A percentile compares a stretch with the other conserved stretches of the same genome.
phyloP scores from a whole-genome alignment of 176 grass and related monocot species.

The Chloris gayana region DNA sequence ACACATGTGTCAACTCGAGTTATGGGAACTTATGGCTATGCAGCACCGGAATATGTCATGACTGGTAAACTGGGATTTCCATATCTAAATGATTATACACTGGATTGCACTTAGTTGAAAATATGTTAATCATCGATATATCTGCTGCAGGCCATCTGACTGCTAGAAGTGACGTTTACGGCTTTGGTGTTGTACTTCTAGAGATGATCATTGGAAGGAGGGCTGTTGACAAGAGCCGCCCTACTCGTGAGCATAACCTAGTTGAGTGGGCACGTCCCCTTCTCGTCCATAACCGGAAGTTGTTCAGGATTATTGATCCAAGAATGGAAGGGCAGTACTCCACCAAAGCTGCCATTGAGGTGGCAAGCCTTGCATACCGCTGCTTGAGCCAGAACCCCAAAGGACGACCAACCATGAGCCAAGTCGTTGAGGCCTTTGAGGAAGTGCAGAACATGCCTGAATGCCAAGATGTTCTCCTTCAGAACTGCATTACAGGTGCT shows the following conservation, averaged over 20 bases:
- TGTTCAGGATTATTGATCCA: constrained; percentile 88
- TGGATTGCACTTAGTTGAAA: constrained; percentile 1
- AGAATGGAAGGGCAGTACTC: constrained; percentile 95
- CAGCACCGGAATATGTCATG: constrained; percentile 97
- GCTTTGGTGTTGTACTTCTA: constrained; percentile 91
- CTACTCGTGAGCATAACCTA: constrained; percentile 77
- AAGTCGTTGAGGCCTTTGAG: constrained; percentile 65
- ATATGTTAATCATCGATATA: constrained; percentile 29
- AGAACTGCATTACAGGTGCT: constrained; percentile 55
- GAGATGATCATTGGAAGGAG: constrained; percentile 92
- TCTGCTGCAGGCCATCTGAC: constrained; percentile 79
- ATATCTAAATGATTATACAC: not conserved
- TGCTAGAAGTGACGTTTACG: constrained; percentile 84
- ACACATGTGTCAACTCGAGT: constrained; percentile 95
- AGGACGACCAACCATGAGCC: constrained; percentile 73
- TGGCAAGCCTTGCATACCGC: constrained; percentile 71
- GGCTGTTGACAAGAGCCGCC: constrained; percentile 84
- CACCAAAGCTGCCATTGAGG: constrained; percentile 61
- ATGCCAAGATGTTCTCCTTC: constrained; percentile 69
- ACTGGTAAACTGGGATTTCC: constrained; percentile 60
- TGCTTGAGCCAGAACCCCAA: constrained; percentile 94
- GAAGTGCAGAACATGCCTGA: constrained; percentile 69
- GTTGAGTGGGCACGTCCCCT: constrained; percentile 95
- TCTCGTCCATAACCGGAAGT: constrained; percentile 77
- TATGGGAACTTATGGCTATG: constrained; percentile 96